Evolutionary conservation across 73 alveolate genomes (phyloP), one percentile per base, ranked within the genome.

Genomic region (Paramecium sonneborni): DNA sequence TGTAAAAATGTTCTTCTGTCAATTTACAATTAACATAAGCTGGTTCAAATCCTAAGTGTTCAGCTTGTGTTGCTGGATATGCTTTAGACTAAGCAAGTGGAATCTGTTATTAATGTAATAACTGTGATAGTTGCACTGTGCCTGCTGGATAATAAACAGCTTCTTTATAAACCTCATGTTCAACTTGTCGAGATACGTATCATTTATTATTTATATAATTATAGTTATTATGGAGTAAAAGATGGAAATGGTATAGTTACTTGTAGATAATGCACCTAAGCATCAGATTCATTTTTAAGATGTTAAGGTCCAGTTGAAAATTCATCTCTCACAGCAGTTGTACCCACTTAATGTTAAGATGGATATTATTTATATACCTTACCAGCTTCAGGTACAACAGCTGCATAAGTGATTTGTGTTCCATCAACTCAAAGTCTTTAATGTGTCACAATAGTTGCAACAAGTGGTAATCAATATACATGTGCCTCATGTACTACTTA

Each of bases 121-220:
- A 52, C 18, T 52, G 68, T 52, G 68, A 52, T 52, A 52, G 68
- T 52, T 52, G 68, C 14, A 52, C 68, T 4, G 14, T 52, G 3
- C 68, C 68, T 18, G 1, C 68, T 52, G 68, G 68, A 52, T 52
- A 18, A 52, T 18, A 52, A 52, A 62, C 58, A 34, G 57, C 87
- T 74, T 2, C 37, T 10, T 11, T 28, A 41, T 43, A 12, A 20
- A 20, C 74, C 1, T 37, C 90, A 79, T 44, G 69, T 46, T 18
- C 90, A 10, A 79, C 90, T 79, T 79, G 90, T 41, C 18, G 39
- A 20, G 90, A 26, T 24, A 26, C 39, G 55, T 79, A 44, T 43
- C 9, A 10, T 2, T 11, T 30, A 20, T 20, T 12, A 1, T 23
- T 18, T 62, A 57, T 52, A 52, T 44, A 14, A 44, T 9, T 0